Evolutionary conservation across 129 eudicot genomes (phyloP).

Genomic region (carrot (Daucus carota)): DNA sequence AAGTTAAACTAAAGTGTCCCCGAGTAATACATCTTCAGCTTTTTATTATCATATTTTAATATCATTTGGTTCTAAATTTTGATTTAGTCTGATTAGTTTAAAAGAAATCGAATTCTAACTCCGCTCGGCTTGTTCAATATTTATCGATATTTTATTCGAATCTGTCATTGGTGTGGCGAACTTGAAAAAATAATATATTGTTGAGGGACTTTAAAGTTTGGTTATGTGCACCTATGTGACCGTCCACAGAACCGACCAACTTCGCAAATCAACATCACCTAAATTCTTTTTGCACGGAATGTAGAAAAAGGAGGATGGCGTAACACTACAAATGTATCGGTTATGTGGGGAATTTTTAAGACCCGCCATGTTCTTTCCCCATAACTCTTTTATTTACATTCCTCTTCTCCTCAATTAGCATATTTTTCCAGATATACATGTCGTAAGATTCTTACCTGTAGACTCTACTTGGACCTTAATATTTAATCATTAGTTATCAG

Average conservation of each 20-base stretch:
- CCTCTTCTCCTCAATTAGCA: neutral
- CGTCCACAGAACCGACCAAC: conserved; percentile 23
- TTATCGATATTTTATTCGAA: too few species aligned
- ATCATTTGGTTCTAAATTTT: too few species aligned
- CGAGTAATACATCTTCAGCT: too few species aligned
- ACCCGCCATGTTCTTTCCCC: neutral
- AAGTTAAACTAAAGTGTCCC: too few species aligned
- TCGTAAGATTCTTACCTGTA: neutral
- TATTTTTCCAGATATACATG: too few species aligned
- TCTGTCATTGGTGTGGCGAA: neutral
- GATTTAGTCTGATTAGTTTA: too few species aligned
- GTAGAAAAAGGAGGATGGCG: neutral
- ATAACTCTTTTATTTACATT: neutral
- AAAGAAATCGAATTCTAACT: too few species aligned
- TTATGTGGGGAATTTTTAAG: neutral
- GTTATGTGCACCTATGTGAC: too few species aligned
- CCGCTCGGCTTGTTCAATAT: neutral
- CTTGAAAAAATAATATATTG: neutral
- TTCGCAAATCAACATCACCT: conserved; percentile 3
- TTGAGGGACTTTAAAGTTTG: neutral
- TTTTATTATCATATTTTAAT: too few species aligned
- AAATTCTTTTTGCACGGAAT: neutral
- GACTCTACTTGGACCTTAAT: too few species aligned
- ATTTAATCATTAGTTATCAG: neutral
- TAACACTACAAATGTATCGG: neutral